A percentile compares a stretch with the other conserved stretches of the same genome.
phyloP scores from a whole-genome alignment of 2,329 filamentous ascomycete genomes.

The Fusarium brachygibbosum region DNA sequence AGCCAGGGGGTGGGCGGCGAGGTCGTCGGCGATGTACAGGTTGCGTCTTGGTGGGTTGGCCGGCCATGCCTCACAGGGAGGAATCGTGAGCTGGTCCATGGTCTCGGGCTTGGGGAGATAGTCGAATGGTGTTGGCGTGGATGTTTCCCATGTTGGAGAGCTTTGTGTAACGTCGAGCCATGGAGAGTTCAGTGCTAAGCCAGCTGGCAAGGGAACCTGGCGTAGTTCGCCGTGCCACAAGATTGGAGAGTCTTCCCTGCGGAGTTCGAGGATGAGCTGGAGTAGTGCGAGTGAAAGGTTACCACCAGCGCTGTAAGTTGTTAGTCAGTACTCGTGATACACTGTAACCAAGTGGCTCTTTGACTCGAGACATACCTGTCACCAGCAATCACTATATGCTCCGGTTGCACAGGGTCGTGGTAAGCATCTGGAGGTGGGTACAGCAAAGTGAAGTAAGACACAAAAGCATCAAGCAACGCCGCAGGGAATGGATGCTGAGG shows the following conservation, averaged over 20 bases:
- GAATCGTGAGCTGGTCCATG: constrained; percentile 48
- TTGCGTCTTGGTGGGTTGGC: constrained; percentile 65
- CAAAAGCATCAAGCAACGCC: constrained; percentile 78
- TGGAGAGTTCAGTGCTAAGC: constrained; percentile 71
- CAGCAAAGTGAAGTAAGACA: constrained; percentile 79
- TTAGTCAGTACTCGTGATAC: constrained; percentile 30
- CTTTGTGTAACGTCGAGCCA: constrained; percentile 80
- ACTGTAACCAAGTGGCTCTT: neutral
- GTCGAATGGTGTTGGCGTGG: constrained; percentile 52
- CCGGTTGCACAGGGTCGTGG: constrained; percentile 74
- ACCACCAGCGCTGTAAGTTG: constrained; percentile 73
- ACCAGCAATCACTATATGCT: constrained; percentile 78
- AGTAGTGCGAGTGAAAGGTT: constrained; percentile 76
- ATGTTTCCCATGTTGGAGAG: constrained; percentile 50
- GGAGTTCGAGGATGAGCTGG: constrained; percentile 76
- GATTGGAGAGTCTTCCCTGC: constrained; percentile 61
- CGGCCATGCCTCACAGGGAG: constrained; percentile 70
- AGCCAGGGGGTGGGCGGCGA: constrained; percentile 75
- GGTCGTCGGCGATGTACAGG: constrained; percentile 67
- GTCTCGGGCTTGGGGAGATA: constrained; percentile 64
- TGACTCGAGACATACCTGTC: constrained; percentile 65
- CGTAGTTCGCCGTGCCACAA: constrained; percentile 72
- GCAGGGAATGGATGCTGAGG: constrained; percentile 82
- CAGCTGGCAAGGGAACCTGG: constrained; percentile 75
- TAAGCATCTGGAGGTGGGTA: constrained; percentile 77